Conservation (phyloP, 2,329 filamentous ascomycete species). For the Pestalotiopsis sp. region DNA sequence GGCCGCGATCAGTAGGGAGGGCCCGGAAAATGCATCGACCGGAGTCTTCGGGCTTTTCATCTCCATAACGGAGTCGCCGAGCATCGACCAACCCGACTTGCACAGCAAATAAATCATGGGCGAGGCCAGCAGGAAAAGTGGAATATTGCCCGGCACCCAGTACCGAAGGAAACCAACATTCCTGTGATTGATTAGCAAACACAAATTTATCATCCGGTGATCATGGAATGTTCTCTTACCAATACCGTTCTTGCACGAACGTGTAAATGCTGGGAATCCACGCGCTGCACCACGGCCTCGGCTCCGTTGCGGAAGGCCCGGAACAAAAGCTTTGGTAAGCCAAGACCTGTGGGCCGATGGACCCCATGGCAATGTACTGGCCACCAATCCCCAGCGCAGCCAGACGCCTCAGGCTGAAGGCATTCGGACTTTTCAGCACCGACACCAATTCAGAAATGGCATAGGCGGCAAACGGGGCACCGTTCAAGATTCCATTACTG, state of each 20-base stretch:
- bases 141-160: constrained; percentile 85
- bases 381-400: constrained; percentile 68
- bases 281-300: constrained; percentile 75
- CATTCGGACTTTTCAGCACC: constrained; percentile 37
- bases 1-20: constrained; percentile 45
- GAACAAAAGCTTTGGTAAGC: constrained; percentile 76
- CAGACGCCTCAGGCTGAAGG: constrained; percentile 54
- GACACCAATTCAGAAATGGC: constrained; percentile 44
- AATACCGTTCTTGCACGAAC: constrained; percentile 89
- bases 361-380: constrained; percentile 66
- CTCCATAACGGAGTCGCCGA: constrained; percentile 18
- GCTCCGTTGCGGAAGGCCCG: constrained; percentile 29
- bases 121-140: constrained; percentile 81
- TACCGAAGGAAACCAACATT: constrained; percentile 86
- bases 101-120: constrained; percentile 75
- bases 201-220: constrained; percentile 16
- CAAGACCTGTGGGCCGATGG: constrained; percentile 71
- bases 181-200: constrained; percentile 52
- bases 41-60: background rate
- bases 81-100: constrained; percentile 56
- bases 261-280: constrained; percentile 85
- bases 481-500: constrained; percentile 85
- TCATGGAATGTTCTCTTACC: constrained; percentile 58
- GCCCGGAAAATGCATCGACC: constrained; percentile 6
- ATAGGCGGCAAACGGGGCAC: constrained; percentile 73